Base-by-base conservation (phyloP, 1,284 basidiomycete genomes). In the Hemileia vastatrix region DNA sequence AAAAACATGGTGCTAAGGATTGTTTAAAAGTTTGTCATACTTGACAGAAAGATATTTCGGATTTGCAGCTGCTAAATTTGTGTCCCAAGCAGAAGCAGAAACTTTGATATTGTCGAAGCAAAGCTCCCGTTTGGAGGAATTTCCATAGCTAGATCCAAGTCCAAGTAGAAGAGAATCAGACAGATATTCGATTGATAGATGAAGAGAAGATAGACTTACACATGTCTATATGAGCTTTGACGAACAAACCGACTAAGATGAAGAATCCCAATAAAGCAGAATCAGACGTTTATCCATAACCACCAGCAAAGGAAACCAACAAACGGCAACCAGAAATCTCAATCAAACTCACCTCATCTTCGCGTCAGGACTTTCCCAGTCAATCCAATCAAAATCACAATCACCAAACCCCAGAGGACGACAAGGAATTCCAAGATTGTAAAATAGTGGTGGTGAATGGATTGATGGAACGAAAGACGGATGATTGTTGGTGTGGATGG, bases 31-130 rank as follows among this genome's bases (percentile, higher is more conserved):
- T 9, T 88, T 84, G 77, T 91, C 90, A 90, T 92, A 97, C 82
- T 97, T 97, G 65, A 97, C 77, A 61, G 86, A 86, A 71, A 95
- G 79, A 77, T 90, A 95, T 79, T 84, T 81, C 87, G 89, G 69
- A 19, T 64, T 67, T 1, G 88, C 88, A 66, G 88, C 82, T 68
- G 96, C 80, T 67, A 97, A 80, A 76, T 97, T 95, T 51, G 94
- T 97, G 77, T 98, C 94, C 91, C 91, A 97, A 15, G 94, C 91
- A 68, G 83, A 88, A 73, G 66, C 68, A 21, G 32, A 21, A 44
- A 40, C 40, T 83, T 86, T 55, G 87, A 86, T 36, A 89, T 81
- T 53, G 53, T 51, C 23, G 53, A 48, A 51, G n/a, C 21, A 47
- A 44, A 51, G 44, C n/a, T 50, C 54, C 23, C 47, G 59, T 45